Percentiles rank a stretch among this genome's conserved stretches.
Evolutionary conservation across 371 early-diverging fungal species (phyloP).

Genomic region (Mortierella polycephala): DNA sequence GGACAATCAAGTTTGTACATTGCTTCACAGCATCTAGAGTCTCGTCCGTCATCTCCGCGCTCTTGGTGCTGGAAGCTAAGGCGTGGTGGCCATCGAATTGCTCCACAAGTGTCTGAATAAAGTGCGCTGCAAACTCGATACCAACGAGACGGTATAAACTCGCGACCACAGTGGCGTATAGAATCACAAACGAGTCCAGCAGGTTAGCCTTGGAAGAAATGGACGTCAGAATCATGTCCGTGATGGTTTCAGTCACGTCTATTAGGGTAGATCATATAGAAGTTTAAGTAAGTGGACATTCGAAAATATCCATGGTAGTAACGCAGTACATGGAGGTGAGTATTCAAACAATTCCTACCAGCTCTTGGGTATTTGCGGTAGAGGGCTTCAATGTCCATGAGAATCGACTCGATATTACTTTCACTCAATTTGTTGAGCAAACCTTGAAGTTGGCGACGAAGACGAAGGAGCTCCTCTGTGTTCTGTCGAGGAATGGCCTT

Average conservation of each 20-base stretch:
- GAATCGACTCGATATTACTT: conserved; percentile 88
- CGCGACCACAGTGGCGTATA: conserved; percentile 88
- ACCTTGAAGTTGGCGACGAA: conserved; percentile 87
- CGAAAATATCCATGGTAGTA: neutral
- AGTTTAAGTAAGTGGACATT: no score
- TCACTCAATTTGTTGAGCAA: conserved; percentile 91
- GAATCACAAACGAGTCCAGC: conserved; percentile 89
- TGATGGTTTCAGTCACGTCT: conserved; percentile 89
- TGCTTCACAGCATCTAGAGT: conserved; percentile 67
- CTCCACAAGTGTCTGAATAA: conserved; percentile 88
- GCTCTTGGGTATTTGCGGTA: conserved; percentile 86
- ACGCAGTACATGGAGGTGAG: neutral
- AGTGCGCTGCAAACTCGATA: conserved; percentile 87
- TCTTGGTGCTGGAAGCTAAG: conserved; percentile 51
- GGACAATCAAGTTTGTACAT: conserved; percentile 81
- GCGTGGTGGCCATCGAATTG: conserved; percentile 71
- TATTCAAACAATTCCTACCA: conserved; percentile 56
- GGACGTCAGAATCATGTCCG: conserved; percentile 77
- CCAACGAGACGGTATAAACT: conserved; percentile 85
- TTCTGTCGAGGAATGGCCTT: conserved; percentile 56
- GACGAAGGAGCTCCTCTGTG: conserved; percentile 70
- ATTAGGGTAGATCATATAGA: neutral
- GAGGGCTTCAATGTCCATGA: conserved; percentile 81
- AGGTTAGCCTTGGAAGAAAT: conserved; percentile 85
- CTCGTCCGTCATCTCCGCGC: conserved; percentile 58